These are phyloP conservation scores for Oenanthe javanica DNA, from an alignment of 140 eudicot genomes.

Conservation along the genomic window DNA sequence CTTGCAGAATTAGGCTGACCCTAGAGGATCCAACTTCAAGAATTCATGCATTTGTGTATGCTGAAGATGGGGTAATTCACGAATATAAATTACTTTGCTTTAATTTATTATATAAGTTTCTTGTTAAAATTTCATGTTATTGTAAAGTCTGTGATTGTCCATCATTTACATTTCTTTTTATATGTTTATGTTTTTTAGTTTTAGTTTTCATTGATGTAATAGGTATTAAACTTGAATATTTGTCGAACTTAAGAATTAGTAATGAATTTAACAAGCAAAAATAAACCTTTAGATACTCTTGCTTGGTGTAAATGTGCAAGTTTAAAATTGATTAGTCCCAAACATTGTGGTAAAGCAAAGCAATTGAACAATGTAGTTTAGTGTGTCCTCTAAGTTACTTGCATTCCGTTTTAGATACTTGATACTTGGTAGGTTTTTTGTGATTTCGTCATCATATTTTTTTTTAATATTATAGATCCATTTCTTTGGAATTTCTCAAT, in stretches of 20 bases:
- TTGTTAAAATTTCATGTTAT: not conserved
- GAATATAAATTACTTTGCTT: not conserved
- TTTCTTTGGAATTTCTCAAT: slow-evolving; percentile 52
- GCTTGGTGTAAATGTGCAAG: no score
- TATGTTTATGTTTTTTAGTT: not conserved
- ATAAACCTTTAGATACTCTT: no score
- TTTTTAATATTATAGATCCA: slow-evolving; percentile 6
- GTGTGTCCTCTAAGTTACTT: not conserved
- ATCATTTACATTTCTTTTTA: not conserved
- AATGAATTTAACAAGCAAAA: not conserved
- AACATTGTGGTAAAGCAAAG: not conserved
- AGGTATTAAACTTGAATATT: not conserved
- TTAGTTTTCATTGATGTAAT: not conserved
- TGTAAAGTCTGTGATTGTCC: not conserved
- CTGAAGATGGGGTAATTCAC: slow-evolving; percentile 66
- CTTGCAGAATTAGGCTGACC: slow-evolving; percentile 60
- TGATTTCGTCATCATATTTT: not conserved
- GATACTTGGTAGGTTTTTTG: not conserved
- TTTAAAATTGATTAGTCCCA: no score
- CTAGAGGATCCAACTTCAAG: slow-evolving; percentile 95
- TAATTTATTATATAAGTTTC: not conserved
- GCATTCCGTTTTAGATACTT: not conserved
- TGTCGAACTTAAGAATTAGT: not conserved
- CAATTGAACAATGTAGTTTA: not conserved
- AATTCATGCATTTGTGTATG: slow-evolving; percentile 64